Conservation (phyloP, 495 filamentous ascomycete genomes). For the Aspergillus baeticus region DNA sequence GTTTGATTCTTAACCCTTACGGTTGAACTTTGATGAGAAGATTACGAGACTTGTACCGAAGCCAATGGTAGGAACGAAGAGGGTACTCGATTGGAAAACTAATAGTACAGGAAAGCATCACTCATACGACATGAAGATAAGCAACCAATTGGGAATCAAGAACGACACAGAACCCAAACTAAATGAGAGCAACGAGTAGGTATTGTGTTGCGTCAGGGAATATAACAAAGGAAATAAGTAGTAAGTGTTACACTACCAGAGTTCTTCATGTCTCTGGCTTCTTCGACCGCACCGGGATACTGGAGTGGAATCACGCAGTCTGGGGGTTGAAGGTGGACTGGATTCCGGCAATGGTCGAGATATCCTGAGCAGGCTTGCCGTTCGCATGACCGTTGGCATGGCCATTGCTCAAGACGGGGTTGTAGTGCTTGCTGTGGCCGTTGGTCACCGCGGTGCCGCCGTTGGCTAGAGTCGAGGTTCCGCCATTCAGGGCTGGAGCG, state of each 20-base stretch:
- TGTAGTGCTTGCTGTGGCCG: conserved; percentile 29
- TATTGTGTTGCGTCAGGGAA: neutral
- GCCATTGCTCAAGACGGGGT: conserved; percentile 29
- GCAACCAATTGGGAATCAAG: conserved; percentile 1
- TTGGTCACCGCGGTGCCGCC: conserved; percentile 7
- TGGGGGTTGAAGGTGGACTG: conserved; percentile 27
- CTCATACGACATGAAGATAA: neutral
- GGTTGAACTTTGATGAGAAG: no score
- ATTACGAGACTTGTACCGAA: no score
- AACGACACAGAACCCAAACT: neutral
- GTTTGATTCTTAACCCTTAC: no score
- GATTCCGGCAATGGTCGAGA: conserved; percentile 16
- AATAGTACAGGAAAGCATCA: neutral
- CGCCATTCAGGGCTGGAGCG: neutral
- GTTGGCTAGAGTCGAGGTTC: neutral
- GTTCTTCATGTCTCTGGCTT: neutral
- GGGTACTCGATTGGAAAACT: neutral
- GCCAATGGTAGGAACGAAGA: neutral
- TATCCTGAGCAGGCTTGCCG: conserved; percentile 21
- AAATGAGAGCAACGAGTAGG: conserved; percentile 3
- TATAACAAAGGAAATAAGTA: neutral
- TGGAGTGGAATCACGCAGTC: conserved; percentile 18
- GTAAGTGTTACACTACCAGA: neutral
- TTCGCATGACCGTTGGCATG: conserved; percentile 40
- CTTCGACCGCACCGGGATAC: neutral